These are phyloP conservation scores for Solanum peruvianum DNA, from an alignment of 257 asterid species.

Conservation along the genomic window DNA sequence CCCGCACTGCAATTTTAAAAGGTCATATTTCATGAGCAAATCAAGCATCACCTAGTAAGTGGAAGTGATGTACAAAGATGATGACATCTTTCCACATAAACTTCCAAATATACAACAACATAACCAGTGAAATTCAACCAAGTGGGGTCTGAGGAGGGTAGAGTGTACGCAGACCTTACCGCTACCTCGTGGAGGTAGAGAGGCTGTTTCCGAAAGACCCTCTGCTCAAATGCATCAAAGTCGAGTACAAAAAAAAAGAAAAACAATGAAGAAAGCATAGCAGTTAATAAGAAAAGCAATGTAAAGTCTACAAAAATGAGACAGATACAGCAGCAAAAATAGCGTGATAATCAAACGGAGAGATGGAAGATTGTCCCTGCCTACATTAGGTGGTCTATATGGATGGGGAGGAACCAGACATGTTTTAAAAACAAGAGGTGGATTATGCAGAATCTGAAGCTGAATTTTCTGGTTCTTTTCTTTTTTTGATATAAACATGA, in stretches of 20 bases:
- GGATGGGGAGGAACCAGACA: background rate
- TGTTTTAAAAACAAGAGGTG: background rate
- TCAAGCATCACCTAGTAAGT: background rate
- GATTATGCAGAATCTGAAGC: background rate
- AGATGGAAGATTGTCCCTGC: background rate
- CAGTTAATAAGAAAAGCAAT: background rate
- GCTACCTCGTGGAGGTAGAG: background rate
- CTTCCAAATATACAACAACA: background rate
- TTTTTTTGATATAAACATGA: background rate
- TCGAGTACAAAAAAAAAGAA: background rate
- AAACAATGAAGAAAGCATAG: background rate
- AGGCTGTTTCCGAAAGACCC: background rate
- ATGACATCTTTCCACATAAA: background rate
- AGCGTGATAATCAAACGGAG: background rate
- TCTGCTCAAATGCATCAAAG: background rate
- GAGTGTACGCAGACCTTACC: background rate
- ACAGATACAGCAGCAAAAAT: background rate
- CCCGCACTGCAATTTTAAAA: slow-evolving; percentile 53
- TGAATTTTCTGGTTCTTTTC: background rate
- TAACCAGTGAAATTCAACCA: background rate
- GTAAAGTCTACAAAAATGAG: background rate
- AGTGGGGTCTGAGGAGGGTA: background rate
- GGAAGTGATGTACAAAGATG: background rate
- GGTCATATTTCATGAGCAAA: background rate
- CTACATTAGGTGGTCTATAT: background rate